These are phyloP conservation scores for Lyophyllum atratum DNA, from an alignment of 768 basidiomycete species.

Conservation along the genomic window DNA sequence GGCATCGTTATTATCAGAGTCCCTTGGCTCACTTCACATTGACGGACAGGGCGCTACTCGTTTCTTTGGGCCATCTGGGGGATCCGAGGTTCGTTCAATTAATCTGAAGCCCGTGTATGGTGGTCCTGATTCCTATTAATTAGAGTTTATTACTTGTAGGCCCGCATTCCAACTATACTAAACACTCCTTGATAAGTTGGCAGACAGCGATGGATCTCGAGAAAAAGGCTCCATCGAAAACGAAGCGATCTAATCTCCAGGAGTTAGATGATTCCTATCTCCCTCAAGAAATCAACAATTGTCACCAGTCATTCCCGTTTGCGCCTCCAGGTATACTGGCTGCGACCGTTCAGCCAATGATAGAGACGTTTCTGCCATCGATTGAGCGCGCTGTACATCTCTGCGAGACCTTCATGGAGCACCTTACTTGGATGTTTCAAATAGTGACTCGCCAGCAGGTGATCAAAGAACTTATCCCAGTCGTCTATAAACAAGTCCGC, in stretches of 20 bases:
- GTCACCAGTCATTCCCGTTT: conserved; percentile 48
- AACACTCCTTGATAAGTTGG: neutral
- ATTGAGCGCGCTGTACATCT: conserved; percentile 41
- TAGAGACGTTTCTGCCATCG: conserved; percentile 48
- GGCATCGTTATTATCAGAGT: conserved; percentile 30
- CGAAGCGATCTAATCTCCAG: conserved; percentile 24
- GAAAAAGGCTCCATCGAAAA: neutral
- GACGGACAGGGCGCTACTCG: conserved; percentile 40
- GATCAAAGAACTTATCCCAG: conserved; percentile 45
- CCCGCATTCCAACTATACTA: neutral
- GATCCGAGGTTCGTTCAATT: conserved; percentile 43
- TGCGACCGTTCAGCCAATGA: conserved; percentile 36
- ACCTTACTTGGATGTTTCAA: conserved; percentile 52
- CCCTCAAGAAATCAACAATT: conserved; percentile 42
- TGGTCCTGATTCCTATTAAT: conserved; percentile 5
- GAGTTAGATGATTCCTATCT: conserved; percentile 48
- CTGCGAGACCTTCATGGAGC: conserved; percentile 49
- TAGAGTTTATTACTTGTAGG: conserved; percentile 47
- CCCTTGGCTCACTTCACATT: conserved; percentile 47
- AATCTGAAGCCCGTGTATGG: neutral
- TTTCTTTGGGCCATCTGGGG: conserved; percentile 51
- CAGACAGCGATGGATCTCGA: conserved; percentile 30
- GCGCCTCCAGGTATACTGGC: conserved; percentile 36
- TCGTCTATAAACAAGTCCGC: conserved; percentile 41
- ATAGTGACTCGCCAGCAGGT: conserved; percentile 48